Conservation (phyloP, 2,329 filamentous ascomycete species). For the Penicillium sp. region DNA sequence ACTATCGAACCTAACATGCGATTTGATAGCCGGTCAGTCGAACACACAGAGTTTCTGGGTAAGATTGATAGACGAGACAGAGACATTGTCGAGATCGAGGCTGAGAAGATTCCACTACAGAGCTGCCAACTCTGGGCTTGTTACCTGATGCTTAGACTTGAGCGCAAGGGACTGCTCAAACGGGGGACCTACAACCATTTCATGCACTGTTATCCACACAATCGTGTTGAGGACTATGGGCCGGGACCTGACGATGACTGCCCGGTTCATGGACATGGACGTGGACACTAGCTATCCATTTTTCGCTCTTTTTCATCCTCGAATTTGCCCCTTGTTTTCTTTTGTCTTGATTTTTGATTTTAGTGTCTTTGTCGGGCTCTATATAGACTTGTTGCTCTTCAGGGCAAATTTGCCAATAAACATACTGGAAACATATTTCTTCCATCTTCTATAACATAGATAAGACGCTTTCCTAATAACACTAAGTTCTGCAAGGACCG, state of each 20-base stretch:
- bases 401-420: background rate
- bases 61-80: background rate
- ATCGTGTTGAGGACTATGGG: background rate
- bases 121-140: conserved; percentile 1
- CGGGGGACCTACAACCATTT: background rate
- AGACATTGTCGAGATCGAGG: background rate
- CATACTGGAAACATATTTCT: too few relatives aligned
- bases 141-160: conserved; percentile 4
- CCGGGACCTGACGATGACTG: background rate
- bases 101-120: conserved; percentile 1
- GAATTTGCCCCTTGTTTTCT: background rate
- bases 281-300: background rate
- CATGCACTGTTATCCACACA: background rate
- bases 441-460: too few relatives aligned
- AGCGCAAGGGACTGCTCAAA: background rate
- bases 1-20: background rate
- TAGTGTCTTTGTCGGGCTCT: background rate
- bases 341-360: background rate
- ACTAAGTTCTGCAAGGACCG: too few relatives aligned
- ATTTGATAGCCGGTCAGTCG: background rate
- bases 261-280: background rate
- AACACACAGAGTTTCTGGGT: background rate
- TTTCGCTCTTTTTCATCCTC: background rate
- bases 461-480: too few relatives aligned
- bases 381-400: background rate